phyloP scores from a whole-genome alignment of 495 filamentous ascomycete species.

The Lasiosphaeria hispida region DNA sequence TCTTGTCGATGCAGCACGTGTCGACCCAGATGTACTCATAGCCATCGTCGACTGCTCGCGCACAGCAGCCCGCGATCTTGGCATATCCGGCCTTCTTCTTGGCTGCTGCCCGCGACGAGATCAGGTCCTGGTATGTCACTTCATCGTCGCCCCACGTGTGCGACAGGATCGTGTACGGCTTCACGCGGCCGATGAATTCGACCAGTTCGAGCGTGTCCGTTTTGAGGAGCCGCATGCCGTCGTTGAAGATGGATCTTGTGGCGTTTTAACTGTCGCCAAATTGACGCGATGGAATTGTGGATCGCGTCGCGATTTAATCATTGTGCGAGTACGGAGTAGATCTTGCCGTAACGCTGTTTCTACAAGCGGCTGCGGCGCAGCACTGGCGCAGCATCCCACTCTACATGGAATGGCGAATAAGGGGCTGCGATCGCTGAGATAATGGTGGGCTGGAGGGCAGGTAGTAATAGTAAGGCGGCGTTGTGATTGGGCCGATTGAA shows the following conservation, averaged over 20 bases:
- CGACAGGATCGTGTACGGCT: slow-evolving; percentile 44
- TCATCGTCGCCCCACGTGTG: slow-evolving; percentile 45
- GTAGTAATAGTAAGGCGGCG: too few relatives aligned
- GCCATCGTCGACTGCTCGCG: slow-evolving; percentile 11
- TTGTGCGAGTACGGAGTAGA: too few relatives aligned
- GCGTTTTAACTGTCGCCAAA: neutral
- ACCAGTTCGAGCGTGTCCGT: slow-evolving; percentile 19
- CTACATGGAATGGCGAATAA: too few relatives aligned
- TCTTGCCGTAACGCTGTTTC: too few relatives aligned
- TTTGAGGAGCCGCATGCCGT: slow-evolving; percentile 25
- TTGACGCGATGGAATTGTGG: too few relatives aligned
- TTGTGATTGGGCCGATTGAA: too few relatives aligned
- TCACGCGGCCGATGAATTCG: slow-evolving; percentile 17
- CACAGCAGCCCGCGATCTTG: slow-evolving; percentile 24
- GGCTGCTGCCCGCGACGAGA: neutral
- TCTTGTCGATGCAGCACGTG: slow-evolving; percentile 41
- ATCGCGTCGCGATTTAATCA: too few relatives aligned
- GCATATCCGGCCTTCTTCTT: slow-evolving; percentile 22
- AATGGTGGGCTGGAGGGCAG: too few relatives aligned
- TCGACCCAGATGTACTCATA: slow-evolving; percentile 34
- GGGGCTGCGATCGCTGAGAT: too few relatives aligned
- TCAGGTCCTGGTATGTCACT: slow-evolving; percentile 40
- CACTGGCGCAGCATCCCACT: too few relatives aligned
- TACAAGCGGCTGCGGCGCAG: too few relatives aligned
- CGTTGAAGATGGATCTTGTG: slow-evolving; percentile 21